A percentile compares a stretch with the other conserved stretches of the same genome.
phyloP scores from a whole-genome alignment of 2,329 filamentous ascomycete species.

The Ilyonectria robusta region DNA sequence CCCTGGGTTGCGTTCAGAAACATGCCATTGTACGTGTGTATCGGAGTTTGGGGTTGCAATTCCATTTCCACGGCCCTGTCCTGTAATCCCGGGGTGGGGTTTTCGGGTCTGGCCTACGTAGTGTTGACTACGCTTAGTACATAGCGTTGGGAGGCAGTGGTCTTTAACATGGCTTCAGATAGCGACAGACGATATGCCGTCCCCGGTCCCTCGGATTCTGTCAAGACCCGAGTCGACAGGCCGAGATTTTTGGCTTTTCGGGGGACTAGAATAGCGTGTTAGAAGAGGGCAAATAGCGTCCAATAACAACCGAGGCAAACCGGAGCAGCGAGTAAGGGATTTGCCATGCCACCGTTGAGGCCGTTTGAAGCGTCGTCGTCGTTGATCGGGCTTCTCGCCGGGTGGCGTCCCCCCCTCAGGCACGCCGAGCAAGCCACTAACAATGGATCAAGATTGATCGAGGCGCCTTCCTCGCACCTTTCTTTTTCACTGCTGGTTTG shows the following conservation, averaged over 20 bases:
- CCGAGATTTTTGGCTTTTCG: background rate
- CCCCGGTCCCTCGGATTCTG: background rate
- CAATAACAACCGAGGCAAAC: conserved; percentile 2
- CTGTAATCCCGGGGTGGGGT: background rate
- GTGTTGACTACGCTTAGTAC: background rate
- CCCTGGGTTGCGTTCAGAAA: conserved; percentile 6
- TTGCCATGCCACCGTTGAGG: conserved; percentile 15
- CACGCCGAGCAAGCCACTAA: conserved; percentile 20
- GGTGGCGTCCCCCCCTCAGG: background rate
- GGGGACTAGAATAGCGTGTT: conserved; percentile 9
- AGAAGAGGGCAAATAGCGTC: background rate
- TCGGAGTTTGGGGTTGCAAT: background rate
- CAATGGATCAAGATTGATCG: conserved; percentile 15
- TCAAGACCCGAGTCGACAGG: conserved; percentile 6
- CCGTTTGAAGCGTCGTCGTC: background rate
- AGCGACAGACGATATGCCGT: background rate
- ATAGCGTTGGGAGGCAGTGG: background rate
- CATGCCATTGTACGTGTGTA: conserved; percentile 8
- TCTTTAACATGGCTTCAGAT: background rate
- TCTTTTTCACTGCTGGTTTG: conserved; percentile 4
- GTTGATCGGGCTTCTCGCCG: background rate
- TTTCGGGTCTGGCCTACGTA: background rate
- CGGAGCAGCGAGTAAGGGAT: conserved; percentile 1
- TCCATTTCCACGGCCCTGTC: background rate
- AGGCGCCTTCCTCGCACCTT: conserved; percentile 11